Base-by-base conservation (phyloP, 805 yeast species). In the Alloascoidea africana region DNA sequence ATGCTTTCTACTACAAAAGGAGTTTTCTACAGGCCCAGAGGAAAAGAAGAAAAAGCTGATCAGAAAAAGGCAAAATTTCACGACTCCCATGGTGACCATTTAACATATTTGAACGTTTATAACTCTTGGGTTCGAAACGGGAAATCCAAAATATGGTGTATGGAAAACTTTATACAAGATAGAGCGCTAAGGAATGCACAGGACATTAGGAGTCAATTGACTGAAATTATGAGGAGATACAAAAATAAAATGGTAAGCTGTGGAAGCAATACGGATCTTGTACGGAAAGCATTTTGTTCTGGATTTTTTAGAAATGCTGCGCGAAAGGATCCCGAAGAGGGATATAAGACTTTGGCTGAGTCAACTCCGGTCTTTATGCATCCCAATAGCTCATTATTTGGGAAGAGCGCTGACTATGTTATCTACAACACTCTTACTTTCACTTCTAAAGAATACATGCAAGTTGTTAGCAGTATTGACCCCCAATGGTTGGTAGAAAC, bases 391-490 rank as follows among this genome's bases (percentile, higher is more conserved):
- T 71, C 76, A 0, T 51, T 89, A 18, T 73, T 70, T 48, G 76
- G 73, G 41, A 93, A 91, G 15, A 87, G 86, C 0, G 78, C 87
- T 2, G 78, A 72, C 44, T 61, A 72, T 38, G 62, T 91, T 4
- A 60, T 89, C 13, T 91, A 84, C 53, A 85, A 86, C 49, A 93
- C 89, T 42, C 60, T 89, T 47, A 79, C 89, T 36, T 56, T 81
- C 36, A 89, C 98, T 0, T 70, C 85, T 17, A 83, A 78, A 52
- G 96, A 87, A 58, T 89, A 75, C 55, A 83, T 91, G 85, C 67
- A 78, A 45, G 76, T 86, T 49, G 70, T 82, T 55, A 72, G 85
- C 0, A 62, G 81, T 2, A 52, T 65, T n/a, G 73, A 77, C 32
- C 87, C 80, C 18, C 60, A 60, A 36, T 82, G 94, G 91, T 55